Evolutionary conservation across 2,329 filamentous ascomycete species (phyloP), one percentile per base, ranked within the genome.

Genomic region (Exophiala calicioides): DNA sequence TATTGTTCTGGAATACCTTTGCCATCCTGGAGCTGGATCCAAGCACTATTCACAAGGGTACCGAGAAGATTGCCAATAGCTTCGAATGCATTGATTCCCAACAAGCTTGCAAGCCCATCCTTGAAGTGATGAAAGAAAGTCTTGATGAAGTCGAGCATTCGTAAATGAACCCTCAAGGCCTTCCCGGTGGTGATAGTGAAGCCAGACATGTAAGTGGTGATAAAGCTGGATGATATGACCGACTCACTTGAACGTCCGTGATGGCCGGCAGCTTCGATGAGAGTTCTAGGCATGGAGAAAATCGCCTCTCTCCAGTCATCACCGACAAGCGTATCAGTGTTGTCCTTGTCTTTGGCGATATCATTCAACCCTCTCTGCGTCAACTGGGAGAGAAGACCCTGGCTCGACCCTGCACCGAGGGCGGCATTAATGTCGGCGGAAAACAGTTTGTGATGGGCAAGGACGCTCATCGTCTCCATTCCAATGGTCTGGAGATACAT

Each of bases 381-480:
- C 57, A 96, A 80, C 62, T 96, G 97, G 57, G 97, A 85, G 33
- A 99, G 77, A 21, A 97, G 86, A 10, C 93, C 94, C 60, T 98
- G 94, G 60, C 95, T 97, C 27, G 97, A 91, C 58, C 91, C 95
- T 43, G 94, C 88, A 61, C 90, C 95, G 31, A 99, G 74, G n/a
- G 93, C 90, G 31, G 88, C 84, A 54, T 90, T 84, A 18, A 98
- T 85, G 64, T 98, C 93, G 24, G 82, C 74, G 21, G 85, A 80
- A 62, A 89, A 90, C 46, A 78, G 73, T 59, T 86, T 85, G 63
- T 88, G 88, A 62, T 82, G 86, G 5, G 88, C 82, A 46, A 98
- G 76, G n/a, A 88, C 87, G 64, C 96, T 90, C 39, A 99, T 75
- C 1, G 91, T 79, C 40, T 82, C 80, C 41, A 98, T 75, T 5